phyloP scores from a whole-genome alignment of 106 monocot genomes.

The Cymbidium sinense region DNA sequence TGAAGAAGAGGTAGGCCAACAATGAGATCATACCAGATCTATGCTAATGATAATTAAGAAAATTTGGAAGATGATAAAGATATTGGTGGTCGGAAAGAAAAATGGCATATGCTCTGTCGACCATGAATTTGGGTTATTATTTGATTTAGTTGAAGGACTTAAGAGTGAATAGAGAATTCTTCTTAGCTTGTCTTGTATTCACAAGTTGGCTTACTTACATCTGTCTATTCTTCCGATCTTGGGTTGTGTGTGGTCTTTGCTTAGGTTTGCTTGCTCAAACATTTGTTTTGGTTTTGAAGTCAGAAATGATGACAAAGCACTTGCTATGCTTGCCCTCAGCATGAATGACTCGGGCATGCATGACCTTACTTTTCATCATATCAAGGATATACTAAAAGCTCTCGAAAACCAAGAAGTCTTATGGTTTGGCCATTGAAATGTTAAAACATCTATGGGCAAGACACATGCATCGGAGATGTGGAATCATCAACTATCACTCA shows the following conservation, averaged over 20 bases:
- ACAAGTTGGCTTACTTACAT: too few relatives aligned
- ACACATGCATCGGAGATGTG: constrained; percentile 45
- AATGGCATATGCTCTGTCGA: constrained; percentile 38
- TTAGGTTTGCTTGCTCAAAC: constrained; percentile 35
- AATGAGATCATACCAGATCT: constrained; percentile 23
- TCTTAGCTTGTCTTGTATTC: too few relatives aligned
- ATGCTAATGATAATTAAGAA: constrained; percentile 21
- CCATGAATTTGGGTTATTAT: constrained; percentile 53
- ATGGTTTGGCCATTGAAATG: too few relatives aligned
- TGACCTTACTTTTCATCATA: constrained; percentile 30
- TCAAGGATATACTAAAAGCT: too few relatives aligned
- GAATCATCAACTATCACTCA: constrained; percentile 43
- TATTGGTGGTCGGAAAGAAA: constrained; percentile 47
- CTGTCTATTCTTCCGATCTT: constrained; percentile 51
- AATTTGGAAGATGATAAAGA: constrained; percentile 52
- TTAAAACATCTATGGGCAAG: too few relatives aligned
- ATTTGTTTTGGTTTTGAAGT: constrained; percentile 31
- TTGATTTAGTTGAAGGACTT: constrained; percentile 43
- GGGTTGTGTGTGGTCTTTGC: constrained; percentile 48
- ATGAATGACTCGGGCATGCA: constrained; percentile 48
- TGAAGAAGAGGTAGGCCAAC: constrained; percentile 36
- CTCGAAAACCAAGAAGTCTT: too few relatives aligned
- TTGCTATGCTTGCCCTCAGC: too few relatives aligned
- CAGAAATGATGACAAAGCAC: constrained; percentile 35
- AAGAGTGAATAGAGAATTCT: constrained; percentile 35